These are phyloP conservation scores for Sclerotinia trifoliorum DNA, from an alignment of 2,329 filamentous ascomycete genomes.

Conservation along the genomic window DNA sequence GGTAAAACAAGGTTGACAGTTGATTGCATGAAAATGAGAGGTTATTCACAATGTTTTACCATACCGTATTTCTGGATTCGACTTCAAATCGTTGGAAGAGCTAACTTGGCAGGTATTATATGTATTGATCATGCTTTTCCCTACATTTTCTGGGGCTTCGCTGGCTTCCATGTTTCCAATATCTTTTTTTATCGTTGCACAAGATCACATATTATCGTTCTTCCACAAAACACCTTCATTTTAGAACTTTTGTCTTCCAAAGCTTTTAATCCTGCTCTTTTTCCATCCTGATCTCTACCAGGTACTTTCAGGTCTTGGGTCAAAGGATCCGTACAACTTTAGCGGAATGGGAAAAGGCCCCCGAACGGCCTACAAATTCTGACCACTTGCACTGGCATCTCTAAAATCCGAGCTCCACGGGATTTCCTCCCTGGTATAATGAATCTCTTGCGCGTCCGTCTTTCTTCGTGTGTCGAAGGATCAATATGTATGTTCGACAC, in stretches of 20 bases:
- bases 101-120: neutral
- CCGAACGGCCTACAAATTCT: neutral
- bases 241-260: neutral
- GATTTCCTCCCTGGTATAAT: neutral
- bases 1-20: neutral
- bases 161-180: neutral
- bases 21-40: constrained; percentile 4
- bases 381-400: neutral
- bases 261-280: no score
- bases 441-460: neutral
- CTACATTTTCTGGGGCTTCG: neutral
- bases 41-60: neutral
- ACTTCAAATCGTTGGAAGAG: neutral
- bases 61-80: neutral
- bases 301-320: neutral
- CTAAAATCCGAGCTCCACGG: neutral
- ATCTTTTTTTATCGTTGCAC: neutral
- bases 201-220: neutral
- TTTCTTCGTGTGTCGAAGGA: neutral
- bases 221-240: neutral
- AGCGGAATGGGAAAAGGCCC: neutral
- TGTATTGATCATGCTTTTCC: neutral
- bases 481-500: neutral
- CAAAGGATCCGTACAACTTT: neutral
- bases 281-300: no score